These are phyloP conservation scores for Tricholoma sp. DNA, from an alignment of 768 basidiomycete genomes.

Conservation along the genomic window DNA sequence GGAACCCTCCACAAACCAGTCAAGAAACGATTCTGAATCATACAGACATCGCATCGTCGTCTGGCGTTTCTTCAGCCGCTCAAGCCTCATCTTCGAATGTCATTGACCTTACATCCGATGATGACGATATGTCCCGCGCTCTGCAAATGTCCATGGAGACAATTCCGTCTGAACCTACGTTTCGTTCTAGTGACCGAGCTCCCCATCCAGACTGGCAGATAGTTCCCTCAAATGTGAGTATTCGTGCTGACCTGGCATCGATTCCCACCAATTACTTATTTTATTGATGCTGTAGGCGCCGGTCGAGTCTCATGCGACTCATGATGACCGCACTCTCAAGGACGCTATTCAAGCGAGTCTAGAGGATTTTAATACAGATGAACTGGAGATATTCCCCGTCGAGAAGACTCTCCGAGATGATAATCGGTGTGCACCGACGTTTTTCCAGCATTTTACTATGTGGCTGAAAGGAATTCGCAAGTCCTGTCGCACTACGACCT, in stretches of 20 bases:
- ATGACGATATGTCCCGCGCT: constrained; percentile 47
- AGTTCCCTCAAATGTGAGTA: constrained; percentile 60
- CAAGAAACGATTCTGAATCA: constrained; percentile 15
- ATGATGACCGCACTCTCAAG: constrained; percentile 59
- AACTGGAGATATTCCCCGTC: constrained; percentile 44
- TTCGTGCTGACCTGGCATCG: neutral
- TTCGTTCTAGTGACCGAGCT: constrained; percentile 57
- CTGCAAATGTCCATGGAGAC: constrained; percentile 47
- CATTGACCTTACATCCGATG: constrained; percentile 62
- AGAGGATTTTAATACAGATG: constrained; percentile 47
- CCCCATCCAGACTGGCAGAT: constrained; percentile 67
- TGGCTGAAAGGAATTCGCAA: constrained; percentile 18
- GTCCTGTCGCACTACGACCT: constrained; percentile 70
- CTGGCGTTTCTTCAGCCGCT: constrained; percentile 2
- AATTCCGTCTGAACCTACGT: constrained; percentile 33
- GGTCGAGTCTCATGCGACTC: constrained; percentile 29
- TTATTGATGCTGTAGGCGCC: constrained; percentile 24
- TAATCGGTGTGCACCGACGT: constrained; percentile 43
- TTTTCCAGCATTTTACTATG: neutral
- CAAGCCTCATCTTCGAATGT: constrained; percentile 25
- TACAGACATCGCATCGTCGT: constrained; percentile 8
- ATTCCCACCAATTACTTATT: neutral
- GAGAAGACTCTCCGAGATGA: constrained; percentile 52
- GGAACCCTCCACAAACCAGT: constrained; percentile 18
- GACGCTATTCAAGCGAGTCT: constrained; percentile 72